A percentile compares a stretch with the other conserved stretches of the same genome.
These are phyloP conservation scores for Pythium sukuiense DNA, from an alignment of 352 stramenopile genomes.

Conservation along the genomic window DNA sequence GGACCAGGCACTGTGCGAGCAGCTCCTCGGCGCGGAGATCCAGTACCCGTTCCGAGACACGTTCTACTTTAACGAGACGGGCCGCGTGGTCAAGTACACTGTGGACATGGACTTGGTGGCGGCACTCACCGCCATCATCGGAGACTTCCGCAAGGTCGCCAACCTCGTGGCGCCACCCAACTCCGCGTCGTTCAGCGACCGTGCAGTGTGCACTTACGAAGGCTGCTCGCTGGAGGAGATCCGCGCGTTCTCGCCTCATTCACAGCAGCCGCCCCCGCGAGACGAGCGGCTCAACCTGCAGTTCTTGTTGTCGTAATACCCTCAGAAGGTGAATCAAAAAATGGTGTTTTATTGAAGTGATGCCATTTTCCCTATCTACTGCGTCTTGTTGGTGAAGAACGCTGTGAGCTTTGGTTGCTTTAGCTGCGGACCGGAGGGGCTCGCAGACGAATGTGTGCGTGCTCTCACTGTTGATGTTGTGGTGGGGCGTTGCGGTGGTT, in stretches of 20 bases:
- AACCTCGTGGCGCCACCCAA: slow-evolving; percentile 12
- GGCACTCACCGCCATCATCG: slow-evolving; percentile 17
- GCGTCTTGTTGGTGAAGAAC: slow-evolving; percentile 9
- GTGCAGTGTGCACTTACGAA: slow-evolving; percentile 16
- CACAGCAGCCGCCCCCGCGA: background rate
- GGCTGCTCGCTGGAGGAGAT: slow-evolving; percentile 10
- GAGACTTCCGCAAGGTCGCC: slow-evolving; percentile 15
- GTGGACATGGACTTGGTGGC: slow-evolving; percentile 23
- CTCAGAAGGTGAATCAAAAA: background rate
- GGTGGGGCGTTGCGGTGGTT: background rate
- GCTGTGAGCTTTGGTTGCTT: slow-evolving; percentile 26
- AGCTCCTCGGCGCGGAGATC: slow-evolving; percentile 22
- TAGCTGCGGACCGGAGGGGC: slow-evolving; percentile 1
- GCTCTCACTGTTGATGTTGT: background rate
- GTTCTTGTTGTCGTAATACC: slow-evolving; percentile 1
- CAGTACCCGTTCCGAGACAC: slow-evolving; percentile 25
- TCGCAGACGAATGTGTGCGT: background rate
- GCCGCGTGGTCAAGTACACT: slow-evolving; percentile 24
- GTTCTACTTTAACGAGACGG: slow-evolving; percentile 23
- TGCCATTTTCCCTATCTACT: background rate
- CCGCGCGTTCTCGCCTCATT: background rate
- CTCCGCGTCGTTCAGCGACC: slow-evolving; percentile 21
- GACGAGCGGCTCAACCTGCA: slow-evolving; percentile 20
- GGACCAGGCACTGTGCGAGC: slow-evolving; percentile 32
- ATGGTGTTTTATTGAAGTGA: slow-evolving; percentile 8